Percentiles rank a stretch among this genome's conserved stretches.
Conservation (phyloP, 805 yeast genomes). For the Nakazawaea sp. region DNA sequence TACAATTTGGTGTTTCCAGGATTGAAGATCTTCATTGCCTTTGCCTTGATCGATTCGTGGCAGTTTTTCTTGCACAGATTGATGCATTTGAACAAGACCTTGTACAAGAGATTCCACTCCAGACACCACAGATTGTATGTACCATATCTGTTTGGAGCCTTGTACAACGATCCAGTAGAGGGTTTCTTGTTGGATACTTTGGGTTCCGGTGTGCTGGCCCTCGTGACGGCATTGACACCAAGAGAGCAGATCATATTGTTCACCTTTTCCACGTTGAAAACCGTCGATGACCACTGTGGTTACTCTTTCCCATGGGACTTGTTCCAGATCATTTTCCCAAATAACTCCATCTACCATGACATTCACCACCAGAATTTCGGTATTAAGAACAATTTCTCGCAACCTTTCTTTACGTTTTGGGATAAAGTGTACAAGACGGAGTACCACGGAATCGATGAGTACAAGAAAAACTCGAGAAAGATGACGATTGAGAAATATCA, state of each 20-base stretch:
- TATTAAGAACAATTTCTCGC: conserved; percentile 85
- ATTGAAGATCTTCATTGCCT: conserved; percentile 53
- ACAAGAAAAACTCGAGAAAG: conserved; percentile 56
- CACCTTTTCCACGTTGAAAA: conserved; percentile 88
- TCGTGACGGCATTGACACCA: conserved; percentile 56
- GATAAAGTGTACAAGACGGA: conserved; percentile 68
- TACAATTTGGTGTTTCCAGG: conserved; percentile 63
- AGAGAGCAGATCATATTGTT: conserved; percentile 72
- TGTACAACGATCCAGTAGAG: conserved; percentile 90
- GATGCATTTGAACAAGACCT: conserved; percentile 76
- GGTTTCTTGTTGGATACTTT: conserved; percentile 88
- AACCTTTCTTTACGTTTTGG: conserved; percentile 96
- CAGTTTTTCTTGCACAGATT: conserved; percentile 84
- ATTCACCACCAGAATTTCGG: conserved; percentile 98
- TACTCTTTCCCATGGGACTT: conserved; percentile 88
- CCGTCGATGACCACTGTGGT: conserved; percentile 99
- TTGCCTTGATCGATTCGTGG: conserved; percentile 86
- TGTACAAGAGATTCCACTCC: conserved; percentile 83
- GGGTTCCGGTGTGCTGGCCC: conserved; percentile 82
- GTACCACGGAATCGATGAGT: conserved; percentile 59
- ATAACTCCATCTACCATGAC: conserved; percentile 93
- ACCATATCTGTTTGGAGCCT: conserved; percentile 95
- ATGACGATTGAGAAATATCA: conserved; percentile 63
- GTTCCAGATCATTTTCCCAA: conserved; percentile 87
- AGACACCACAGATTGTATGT: conserved; percentile 92